Conservation (phyloP, 1,284 basidiomycete species). For the Trametes versicolor region DNA sequence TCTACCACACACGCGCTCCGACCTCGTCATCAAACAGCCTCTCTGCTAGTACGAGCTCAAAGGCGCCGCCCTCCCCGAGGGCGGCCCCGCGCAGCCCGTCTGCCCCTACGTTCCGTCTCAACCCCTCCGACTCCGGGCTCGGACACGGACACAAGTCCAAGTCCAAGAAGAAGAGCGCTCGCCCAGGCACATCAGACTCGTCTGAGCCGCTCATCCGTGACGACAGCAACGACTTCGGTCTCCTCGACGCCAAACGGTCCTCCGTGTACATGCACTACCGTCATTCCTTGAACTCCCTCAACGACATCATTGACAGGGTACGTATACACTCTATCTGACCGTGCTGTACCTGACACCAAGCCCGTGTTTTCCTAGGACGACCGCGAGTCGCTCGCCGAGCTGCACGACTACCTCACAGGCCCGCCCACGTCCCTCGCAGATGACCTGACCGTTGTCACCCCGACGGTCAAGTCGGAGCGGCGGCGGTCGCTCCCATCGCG, state of each 20-base stretch:
- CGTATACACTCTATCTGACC: constrained; percentile 35
- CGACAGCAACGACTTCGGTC: constrained; percentile 43
- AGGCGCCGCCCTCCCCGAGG: constrained; percentile 24
- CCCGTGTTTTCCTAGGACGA: constrained; percentile 63
- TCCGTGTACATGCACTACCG: constrained; percentile 78
- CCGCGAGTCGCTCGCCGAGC: constrained; percentile 72
- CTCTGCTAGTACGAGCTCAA: constrained; percentile 19
- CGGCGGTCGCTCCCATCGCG: constrained; percentile 75
- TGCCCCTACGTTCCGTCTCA: constrained; percentile 44
- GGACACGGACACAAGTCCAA: constrained; percentile 43
- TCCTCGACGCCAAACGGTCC: constrained; percentile 45
- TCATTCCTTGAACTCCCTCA: constrained; percentile 78
- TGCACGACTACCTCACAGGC: constrained; percentile 69
- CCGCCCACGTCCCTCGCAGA: constrained; percentile 28
- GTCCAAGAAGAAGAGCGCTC: constrained; percentile 50
- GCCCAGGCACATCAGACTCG: constrained; percentile 67
- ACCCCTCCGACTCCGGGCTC: constrained; percentile 53
- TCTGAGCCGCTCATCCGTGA: constrained; percentile 53
- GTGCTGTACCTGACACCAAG: constrained; percentile 10
- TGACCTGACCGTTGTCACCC: constrained; percentile 28
- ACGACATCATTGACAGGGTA: constrained; percentile 80
- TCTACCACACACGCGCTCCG: constrained; percentile 67
- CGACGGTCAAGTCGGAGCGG: constrained; percentile 57
- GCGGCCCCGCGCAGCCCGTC: constrained; percentile 31
- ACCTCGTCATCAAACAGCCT: constrained; percentile 50